Evolutionary conservation across 1,284 basidiomycete genomes (phyloP), one percentile per base, ranked within the genome.

Genomic region (Irpex lacteus): DNA sequence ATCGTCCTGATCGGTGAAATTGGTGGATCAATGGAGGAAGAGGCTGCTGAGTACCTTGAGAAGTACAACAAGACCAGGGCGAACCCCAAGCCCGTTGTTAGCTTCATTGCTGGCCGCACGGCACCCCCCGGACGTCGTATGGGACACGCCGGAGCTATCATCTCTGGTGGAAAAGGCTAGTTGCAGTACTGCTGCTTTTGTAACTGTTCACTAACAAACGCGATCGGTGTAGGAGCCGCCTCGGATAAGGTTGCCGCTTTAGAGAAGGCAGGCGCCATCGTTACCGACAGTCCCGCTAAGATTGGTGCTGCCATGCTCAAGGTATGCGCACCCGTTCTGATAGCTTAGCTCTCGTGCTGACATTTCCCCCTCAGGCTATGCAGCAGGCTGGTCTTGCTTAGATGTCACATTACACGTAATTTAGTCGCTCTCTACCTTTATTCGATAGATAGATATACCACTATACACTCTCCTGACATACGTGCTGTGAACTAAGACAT

Each of bases 1-100:
- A 96, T 99, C 69, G 97, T 99, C 63, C 83, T 99, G 70, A 99
- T 99, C 72, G 98, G 98, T 70, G 98, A 99, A 80, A 99, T 99
- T 73, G 98, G 98, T 71, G 98, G 98, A 34, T 91, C 92, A 18
- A 99, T 98, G 96, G 98, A 99, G 80, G 98, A 99, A 77, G 97
- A 99, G 70, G 98, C 98, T 15, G 98, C 98, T 3, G 98, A 96
- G 73, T 98, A 96, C 80, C 83, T 99, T 63, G 91, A 93, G 76
- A 84, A 88, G 77, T 91, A 95, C 84, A 99, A 99, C 86, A 92
- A 94, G 79, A 94, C 92, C 53, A 86, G 92, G 53, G 79, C 81
- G 66, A 85, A 91, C 72, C 94, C 94, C 68, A 99, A 99, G 80
- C 98, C 98, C 62, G 95, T 99, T 53, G 95, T 99, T 64, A 94